Evolutionary conservation across 495 filamentous ascomycete genomes (phyloP).

Genomic region (Trichoderma erinaceum): DNA sequence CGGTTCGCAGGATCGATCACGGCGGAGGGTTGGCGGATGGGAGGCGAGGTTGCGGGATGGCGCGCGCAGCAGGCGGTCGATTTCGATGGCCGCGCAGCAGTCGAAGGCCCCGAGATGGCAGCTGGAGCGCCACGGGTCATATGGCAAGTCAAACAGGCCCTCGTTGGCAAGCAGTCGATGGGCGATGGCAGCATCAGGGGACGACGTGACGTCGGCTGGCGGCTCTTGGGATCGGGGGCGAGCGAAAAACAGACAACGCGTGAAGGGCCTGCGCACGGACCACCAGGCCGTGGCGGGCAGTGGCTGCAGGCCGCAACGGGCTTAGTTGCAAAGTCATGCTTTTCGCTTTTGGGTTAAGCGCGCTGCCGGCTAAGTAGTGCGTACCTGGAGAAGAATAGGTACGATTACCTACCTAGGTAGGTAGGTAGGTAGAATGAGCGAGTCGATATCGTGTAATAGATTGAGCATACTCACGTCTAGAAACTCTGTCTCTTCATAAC

Average conservation of each 20-base stretch:
- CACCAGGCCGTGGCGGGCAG: neutral
- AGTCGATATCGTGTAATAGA: too few species aligned
- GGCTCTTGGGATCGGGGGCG: slow-evolving; percentile 13
- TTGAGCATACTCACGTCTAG: too few species aligned
- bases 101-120: neutral
- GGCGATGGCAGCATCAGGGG: slow-evolving; percentile 15
- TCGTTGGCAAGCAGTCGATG: slow-evolving; percentile 11
- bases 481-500: too few species aligned
- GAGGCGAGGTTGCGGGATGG: slow-evolving; percentile 21
- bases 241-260: slow-evolving; percentile 12
- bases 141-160: neutral
- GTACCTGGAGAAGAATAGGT: too few species aligned
- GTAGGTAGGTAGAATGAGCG: too few species aligned
- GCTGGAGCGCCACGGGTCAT: neutral
- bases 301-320: neutral
- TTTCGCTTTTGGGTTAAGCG: too few species aligned
- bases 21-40: slow-evolving; percentile 25
- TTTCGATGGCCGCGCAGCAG: slow-evolving; percentile 13
- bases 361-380: too few species aligned
- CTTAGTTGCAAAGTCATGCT: neutral
- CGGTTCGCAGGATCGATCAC: slow-evolving; percentile 20
- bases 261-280: slow-evolving; percentile 16
- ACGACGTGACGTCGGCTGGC: slow-evolving; percentile 17
- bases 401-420: too few species aligned
- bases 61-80: neutral